These are phyloP conservation scores for Lomentospora prolificans DNA, from an alignment of 2,329 filamentous ascomycete genomes.

Conservation along the genomic window DNA sequence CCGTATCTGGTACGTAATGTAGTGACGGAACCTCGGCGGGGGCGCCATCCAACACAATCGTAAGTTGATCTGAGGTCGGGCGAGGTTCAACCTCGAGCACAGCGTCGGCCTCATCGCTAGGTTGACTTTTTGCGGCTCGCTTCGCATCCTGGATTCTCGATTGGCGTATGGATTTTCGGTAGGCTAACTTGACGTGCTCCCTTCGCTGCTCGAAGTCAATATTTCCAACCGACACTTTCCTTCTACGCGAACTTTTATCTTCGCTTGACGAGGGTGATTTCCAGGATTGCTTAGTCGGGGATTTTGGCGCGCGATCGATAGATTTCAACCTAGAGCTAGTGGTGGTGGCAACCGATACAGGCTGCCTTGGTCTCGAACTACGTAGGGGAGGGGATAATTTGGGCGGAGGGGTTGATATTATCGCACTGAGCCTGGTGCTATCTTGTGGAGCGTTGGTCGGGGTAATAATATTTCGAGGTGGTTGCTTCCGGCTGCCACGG, in stretches of 20 bases:
- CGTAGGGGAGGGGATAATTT: slow-evolving; percentile 70
- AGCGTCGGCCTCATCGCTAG: slow-evolving; percentile 2
- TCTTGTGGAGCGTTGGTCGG: slow-evolving; percentile 14
- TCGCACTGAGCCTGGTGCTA: slow-evolving; percentile 58
- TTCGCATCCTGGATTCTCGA: slow-evolving; percentile 51
- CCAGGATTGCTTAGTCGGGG: slow-evolving; percentile 19
- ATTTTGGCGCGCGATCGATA: slow-evolving; percentile 41
- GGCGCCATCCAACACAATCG: not conserved
- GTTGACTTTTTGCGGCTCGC: slow-evolving; percentile 28
- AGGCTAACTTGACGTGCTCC: slow-evolving; percentile 74
- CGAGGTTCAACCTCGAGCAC: slow-evolving; percentile 25
- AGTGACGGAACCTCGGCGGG: not conserved
- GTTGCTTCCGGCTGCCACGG: slow-evolving; percentile 28
- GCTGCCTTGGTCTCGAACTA: slow-evolving; percentile 72
- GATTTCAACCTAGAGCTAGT: slow-evolving; percentile 58
- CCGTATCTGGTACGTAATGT: not conserved
- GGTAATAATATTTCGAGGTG: slow-evolving; percentile 31
- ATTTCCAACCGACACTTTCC: slow-evolving; percentile 55
- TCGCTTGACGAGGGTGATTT: slow-evolving; percentile 4
- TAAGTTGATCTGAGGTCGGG: slow-evolving; percentile 1
- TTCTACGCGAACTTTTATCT: slow-evolving; percentile 25
- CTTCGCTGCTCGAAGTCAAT: slow-evolving; percentile 79
- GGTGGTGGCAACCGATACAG: slow-evolving; percentile 66
- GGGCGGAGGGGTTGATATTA: slow-evolving; percentile 59
- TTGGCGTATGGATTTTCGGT: slow-evolving; percentile 73